Base-by-base conservation (phyloP, 2,329 filamentous ascomycete species). In the Alternaria sp. region DNA sequence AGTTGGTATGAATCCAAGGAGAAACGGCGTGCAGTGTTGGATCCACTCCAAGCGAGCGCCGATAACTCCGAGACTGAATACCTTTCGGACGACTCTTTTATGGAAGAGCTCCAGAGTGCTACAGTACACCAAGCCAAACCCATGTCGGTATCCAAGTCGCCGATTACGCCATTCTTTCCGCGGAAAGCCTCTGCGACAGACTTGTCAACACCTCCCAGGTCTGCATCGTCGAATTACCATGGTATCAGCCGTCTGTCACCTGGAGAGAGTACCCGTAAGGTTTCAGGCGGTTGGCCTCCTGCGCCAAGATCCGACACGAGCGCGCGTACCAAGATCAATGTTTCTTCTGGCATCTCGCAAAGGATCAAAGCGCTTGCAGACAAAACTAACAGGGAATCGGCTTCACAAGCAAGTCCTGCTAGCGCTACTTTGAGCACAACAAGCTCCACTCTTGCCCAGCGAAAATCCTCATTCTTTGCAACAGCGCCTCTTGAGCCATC, bases 351-450 rank as follows among this genome's bases (percentile, higher is more conserved):
- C 67, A 97, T 99, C 60, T 96, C 94, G 3, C 92, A 94, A 75
- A 89, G 95, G 40, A 98, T 98, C 76, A 96, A 97, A 77, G 93
- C 93, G 6, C 82, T 99, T 52, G 91, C 97, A 73, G 93, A 92
- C 76, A 84, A 95, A 54, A 83, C 83, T 3, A 81, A 65, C 84
- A 88, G 58, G 78, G 83, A 72, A 72, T 75, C 72, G 21, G 54
- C 66, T 49, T 63, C 67, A 48, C 63, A 65, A 48, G 55, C 68
- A 54, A 74, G 63, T 63, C 61, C 65, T 56, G 44, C 54, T 36
- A 46, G 56, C 40, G 60, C 69, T 53, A 67, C 67, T 51, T 66
- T 74, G 28, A 68, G 73, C 21, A 60, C 70, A 24, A 61, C 61
- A 17, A 68, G 60, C 53, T 74, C 73, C 44, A 71, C 72, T 52